Conservation (phyloP, 345 rosid species). For the Syzygium oleosum region DNA sequence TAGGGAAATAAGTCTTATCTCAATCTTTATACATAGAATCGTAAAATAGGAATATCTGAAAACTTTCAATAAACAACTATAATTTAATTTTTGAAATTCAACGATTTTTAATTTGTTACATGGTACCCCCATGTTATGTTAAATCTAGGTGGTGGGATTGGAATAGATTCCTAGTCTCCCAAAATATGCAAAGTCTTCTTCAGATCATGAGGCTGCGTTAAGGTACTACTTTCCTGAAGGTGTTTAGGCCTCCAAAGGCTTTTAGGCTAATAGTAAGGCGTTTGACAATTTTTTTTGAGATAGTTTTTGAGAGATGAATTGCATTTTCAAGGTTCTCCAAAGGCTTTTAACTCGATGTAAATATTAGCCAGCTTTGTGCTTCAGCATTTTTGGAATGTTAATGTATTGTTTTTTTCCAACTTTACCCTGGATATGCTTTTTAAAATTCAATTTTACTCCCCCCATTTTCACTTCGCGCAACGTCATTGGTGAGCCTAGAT, state of each 20-base stretch:
- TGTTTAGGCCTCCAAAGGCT: background rate
- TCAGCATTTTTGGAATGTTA: background rate
- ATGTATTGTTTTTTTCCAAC: background rate
- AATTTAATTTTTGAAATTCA: background rate
- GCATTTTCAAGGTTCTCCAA: background rate
- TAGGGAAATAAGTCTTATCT: background rate
- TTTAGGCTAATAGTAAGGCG: background rate
- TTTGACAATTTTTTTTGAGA: background rate
- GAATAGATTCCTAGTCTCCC: background rate
- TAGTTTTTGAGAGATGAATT: background rate
- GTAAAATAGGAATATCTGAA: background rate
- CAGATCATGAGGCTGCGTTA: background rate
- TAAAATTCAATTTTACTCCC: background rate
- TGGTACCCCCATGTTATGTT: background rate
- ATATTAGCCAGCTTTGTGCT: background rate
- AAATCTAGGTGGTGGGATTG: background rate
- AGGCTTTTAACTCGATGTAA: background rate
- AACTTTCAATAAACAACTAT: background rate
- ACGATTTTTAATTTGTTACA: background rate
- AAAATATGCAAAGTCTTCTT: background rate
- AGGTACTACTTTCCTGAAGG: background rate
- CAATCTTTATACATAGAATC: background rate
- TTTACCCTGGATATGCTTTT: background rate
- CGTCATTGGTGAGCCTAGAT: fast-evolving
- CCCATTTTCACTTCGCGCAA: background rate